Evolutionary conservation across 495 filamentous ascomycete genomes (phyloP), one percentile per base, ranked within the genome.

Genomic region (Xylaria telfairii): DNA sequence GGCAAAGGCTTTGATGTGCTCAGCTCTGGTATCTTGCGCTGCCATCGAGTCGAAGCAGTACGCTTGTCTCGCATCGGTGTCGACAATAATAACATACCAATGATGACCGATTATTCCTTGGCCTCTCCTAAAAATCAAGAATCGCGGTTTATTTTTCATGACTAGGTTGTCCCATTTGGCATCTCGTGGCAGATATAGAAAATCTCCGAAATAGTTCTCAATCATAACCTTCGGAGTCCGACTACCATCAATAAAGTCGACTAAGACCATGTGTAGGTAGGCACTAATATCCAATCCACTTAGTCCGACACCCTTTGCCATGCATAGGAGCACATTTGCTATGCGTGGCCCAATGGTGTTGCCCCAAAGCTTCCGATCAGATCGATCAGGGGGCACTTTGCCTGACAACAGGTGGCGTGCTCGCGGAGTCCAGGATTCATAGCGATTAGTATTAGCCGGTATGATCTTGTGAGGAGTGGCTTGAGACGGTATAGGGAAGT

Each of bases 31-130:
- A 54, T 67, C 46, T 26, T 56, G 28, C 13, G 24, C 47, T 24
- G 30, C 47, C 47, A 32, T 67, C 19, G 64, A 67, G 47, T 67
- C 64, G 32, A 67, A 53, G 46, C 46, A 51, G 47, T 67, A 67
- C 6, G 49, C 64, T 21, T 39, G 30, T 41, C 21, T 56, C 10
- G 64, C 13, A 8, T 21, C 44, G 0, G n/a, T 56, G 30, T 67
- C 64, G 64, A 67, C 49, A 41, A 67, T 15, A 42, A 67, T 39
- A n/a, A 67, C 24, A 17, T 67, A 67, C 64, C 47, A 42, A 30
- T 67, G 64, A 42, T 37, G 28, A n/a, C n/a, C 28, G 17, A 15
- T n/a, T 8, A 17, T 30, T 7, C 19, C 28, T 41, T 53, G 46
- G 13, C n/a, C 46, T 41, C 64, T 39, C 10, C 64, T 30, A 24